Evolutionary conservation across 345 rosid genomes (phyloP).

Genomic region (Chamaenerion angustifolium): DNA sequence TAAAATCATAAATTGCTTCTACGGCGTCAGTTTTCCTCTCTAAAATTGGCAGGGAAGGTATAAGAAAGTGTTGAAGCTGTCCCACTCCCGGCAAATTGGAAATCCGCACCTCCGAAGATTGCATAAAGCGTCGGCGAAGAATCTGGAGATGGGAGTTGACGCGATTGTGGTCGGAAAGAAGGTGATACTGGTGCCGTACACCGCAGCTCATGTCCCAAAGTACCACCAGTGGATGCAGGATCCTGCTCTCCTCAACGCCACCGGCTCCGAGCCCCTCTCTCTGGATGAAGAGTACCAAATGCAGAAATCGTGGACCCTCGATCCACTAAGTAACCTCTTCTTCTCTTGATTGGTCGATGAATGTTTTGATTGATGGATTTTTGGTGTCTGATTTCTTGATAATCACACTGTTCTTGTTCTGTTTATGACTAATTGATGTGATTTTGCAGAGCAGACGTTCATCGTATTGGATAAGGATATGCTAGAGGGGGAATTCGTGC

Average conservation of each 20-base stretch:
- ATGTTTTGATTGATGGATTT: neutral
- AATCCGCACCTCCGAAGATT: no score
- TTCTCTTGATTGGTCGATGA: neutral
- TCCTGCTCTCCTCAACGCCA: conserved; percentile 61
- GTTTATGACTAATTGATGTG: conserved; percentile 5
- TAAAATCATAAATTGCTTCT: no score
- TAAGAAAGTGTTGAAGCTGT: no score
- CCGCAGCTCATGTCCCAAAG: conserved; percentile 64
- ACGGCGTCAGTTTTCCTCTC: no score
- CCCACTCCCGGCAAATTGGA: no score
- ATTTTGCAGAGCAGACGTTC: conserved; percentile 70
- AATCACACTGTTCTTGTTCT: neutral
- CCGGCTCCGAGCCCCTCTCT: conserved; percentile 82
- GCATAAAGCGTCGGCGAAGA: neutral
- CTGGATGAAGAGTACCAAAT: conserved; percentile 66
- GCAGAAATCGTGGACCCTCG: conserved; percentile 85
- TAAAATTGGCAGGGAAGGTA: no score
- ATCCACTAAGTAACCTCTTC: conserved; percentile 52
- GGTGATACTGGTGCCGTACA: conserved; percentile 68
- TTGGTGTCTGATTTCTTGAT: neutral
- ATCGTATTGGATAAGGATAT: conserved; percentile 69
- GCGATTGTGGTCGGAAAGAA: conserved; percentile 70
- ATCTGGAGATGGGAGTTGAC: conserved; percentile 14
- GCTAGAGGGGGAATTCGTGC: conserved; percentile 35
- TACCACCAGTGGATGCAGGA: conserved; percentile 94